Percentiles rank a stretch among this genome's conserved stretches.
Evolutionary conservation across 2,329 filamentous ascomycete genomes (phyloP).

Genomic region (Aspergillus fijiensis): DNA sequence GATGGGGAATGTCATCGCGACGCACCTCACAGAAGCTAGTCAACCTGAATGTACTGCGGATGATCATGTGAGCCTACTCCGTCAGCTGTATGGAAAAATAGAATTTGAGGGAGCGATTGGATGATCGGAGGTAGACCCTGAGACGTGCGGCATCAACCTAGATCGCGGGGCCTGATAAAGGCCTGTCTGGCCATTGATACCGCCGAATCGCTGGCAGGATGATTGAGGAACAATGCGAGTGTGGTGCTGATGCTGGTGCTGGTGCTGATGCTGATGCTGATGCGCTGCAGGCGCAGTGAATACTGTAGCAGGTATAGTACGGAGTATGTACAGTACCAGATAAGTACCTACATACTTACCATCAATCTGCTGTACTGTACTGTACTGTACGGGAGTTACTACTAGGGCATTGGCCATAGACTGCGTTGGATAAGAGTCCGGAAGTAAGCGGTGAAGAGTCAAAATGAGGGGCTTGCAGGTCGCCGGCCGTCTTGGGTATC

Average conservation of each 20-base stretch:
- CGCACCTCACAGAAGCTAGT: conserved; percentile 9
- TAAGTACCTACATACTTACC: too few relatives aligned
- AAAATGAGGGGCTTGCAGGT: conserved; percentile 13
- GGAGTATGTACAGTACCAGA: too few relatives aligned
- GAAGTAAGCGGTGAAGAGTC: conserved; percentile 18
- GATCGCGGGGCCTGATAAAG: conserved; percentile 1
- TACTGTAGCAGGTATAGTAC: background rate
- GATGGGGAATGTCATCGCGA: conserved; percentile 14
- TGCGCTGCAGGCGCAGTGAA: conserved; percentile 6
- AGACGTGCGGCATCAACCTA: conserved; percentile 4
- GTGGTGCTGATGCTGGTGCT: conserved; percentile 7
- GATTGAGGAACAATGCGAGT: conserved; percentile 5
- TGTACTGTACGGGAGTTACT: background rate
- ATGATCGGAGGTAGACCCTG: conserved; percentile 7
- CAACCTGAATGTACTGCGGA: conserved; percentile 12
- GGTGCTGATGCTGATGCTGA: conserved; percentile 3
- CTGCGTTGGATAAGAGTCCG: conserved; percentile 1
- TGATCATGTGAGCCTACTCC: conserved; percentile 23
- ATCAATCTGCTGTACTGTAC: background rate
- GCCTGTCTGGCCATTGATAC: background rate
- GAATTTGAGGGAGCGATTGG: conserved; percentile 4
- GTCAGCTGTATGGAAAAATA: conserved; percentile 4
- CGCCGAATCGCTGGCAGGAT: conserved; percentile 6
- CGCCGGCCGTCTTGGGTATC: conserved; percentile 13
- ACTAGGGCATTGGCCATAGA: background rate